Conservation (phyloP, 1,139 yeast genomes). For the Komagataea norvegica region DNA sequence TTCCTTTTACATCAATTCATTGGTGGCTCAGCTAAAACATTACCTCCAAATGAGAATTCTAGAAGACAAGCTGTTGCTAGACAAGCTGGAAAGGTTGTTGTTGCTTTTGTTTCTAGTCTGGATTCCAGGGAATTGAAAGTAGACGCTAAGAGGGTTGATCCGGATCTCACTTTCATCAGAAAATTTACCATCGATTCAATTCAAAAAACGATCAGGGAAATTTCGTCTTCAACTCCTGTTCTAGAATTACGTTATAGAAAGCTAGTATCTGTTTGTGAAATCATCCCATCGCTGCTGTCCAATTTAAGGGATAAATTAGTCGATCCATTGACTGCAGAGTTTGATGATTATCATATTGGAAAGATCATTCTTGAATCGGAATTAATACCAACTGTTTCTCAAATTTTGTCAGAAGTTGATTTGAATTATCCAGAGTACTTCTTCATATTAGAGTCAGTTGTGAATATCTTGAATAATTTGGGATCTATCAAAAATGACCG, state of each 20-base stretch:
- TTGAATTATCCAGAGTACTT: slow-evolving; percentile 61
- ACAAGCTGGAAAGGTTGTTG: slow-evolving; percentile 40
- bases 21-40: slow-evolving; percentile 18
- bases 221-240: slow-evolving; percentile 31
- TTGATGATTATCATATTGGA: slow-evolving; percentile 35
- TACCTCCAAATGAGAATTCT: slow-evolving; percentile 30
- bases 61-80: slow-evolving; percentile 34
- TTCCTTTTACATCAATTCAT: slow-evolving; percentile 61
- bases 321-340: slow-evolving; percentile 17
- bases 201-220: slow-evolving; percentile 57
- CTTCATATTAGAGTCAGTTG: slow-evolving; percentile 40
- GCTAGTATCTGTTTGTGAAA: slow-evolving; percentile 52
- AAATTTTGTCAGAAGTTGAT: slow-evolving; percentile 55
- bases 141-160: slow-evolving; percentile 51
- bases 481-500: slow-evolving; percentile 58
- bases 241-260: slow-evolving; percentile 47
- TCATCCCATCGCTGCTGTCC: slow-evolving; percentile 42
- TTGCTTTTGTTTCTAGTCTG: slow-evolving; percentile 56
- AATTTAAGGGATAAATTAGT: slow-evolving; percentile 14
- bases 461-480: slow-evolving; percentile 49
- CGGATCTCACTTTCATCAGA: slow-evolving; percentile 68
- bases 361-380: slow-evolving; percentile 59
- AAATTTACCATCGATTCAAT: slow-evolving; percentile 69
- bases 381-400: slow-evolving; percentile 48
- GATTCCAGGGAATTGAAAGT: slow-evolving; percentile 38